Conservation (phyloP, 768 basidiomycete genomes). For the Candolleomyces aberdarensis region DNA sequence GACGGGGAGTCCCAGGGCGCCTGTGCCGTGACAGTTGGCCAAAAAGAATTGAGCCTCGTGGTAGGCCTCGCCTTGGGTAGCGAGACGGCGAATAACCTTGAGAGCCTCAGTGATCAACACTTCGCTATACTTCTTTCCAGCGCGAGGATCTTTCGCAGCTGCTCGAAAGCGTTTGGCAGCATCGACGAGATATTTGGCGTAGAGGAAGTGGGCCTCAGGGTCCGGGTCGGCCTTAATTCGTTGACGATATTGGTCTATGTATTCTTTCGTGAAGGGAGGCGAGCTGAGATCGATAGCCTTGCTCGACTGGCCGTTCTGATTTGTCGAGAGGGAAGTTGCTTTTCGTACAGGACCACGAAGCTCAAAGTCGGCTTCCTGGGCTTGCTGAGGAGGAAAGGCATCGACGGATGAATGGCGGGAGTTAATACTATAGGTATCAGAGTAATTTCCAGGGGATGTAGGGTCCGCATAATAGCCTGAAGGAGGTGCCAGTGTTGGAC, state of each 20-base stretch:
- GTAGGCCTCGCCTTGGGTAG: constrained; percentile 88
- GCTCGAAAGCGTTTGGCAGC: constrained; percentile 90
- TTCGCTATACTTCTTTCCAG: constrained; percentile 90
- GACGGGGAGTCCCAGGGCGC: constrained; percentile 90
- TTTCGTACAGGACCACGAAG: constrained; percentile 55
- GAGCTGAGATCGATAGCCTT: constrained; percentile 81
- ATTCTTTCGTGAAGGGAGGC: constrained; percentile 91
- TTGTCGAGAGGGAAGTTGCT: constrained; percentile 52
- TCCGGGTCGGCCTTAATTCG: constrained; percentile 98
- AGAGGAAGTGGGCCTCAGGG: constrained; percentile 95
- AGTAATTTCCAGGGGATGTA: constrained; percentile 8
- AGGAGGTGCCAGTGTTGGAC: constrained; percentile 4
- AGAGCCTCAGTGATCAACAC: constrained; percentile 82
- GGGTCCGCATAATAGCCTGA: constrained; percentile 13
- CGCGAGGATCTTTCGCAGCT: constrained; percentile 70
- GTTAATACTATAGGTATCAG: constrained; percentile 16
- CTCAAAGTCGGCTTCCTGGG: constrained; percentile 49
- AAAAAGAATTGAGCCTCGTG: constrained; percentile 98
- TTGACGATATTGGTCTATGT: constrained; percentile 96
- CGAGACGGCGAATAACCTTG: constrained; percentile 89
- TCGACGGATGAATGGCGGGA: constrained; percentile 22
- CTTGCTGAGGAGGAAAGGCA: constrained; percentile 4
- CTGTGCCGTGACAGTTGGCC: constrained; percentile 95
- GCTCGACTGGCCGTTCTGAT: constrained; percentile 39
- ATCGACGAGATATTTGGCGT: constrained; percentile 98